Conservation (phyloP, 2,329 filamentous ascomycete species). For the Aspergillus sp. region DNA sequence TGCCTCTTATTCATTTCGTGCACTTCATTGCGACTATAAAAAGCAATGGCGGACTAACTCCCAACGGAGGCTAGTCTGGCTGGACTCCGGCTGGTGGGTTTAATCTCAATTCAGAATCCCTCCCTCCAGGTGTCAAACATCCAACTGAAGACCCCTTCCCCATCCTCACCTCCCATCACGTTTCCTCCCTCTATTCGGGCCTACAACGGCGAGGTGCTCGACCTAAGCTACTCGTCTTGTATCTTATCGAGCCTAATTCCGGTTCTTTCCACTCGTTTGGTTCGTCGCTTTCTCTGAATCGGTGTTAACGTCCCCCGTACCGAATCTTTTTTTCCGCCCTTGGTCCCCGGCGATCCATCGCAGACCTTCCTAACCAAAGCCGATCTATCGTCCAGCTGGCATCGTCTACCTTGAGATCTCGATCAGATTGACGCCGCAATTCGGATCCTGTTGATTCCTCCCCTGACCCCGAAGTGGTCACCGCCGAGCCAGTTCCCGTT, state of each 20-base stretch:
- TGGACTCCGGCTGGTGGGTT: constrained; percentile 17
- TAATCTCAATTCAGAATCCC: constrained; percentile 4
- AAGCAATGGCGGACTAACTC: constrained; percentile 13
- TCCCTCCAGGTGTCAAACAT: constrained; percentile 12
- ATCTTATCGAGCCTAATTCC: constrained; percentile 14
- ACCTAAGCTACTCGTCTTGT: constrained; percentile 2
- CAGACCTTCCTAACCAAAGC: constrained; percentile 3
- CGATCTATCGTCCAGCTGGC: neutral
- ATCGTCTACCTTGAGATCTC: neutral
- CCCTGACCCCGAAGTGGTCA: neutral
- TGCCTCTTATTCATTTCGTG: neutral
- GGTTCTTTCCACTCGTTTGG: constrained; percentile 21
- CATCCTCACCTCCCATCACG: neutral
- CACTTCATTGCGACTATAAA: constrained; percentile 4
- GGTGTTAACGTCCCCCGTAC: constrained; percentile 5
- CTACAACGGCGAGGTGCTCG: neutral
- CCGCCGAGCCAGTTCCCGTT: neutral
- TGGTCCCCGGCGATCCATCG: constrained; percentile 9
- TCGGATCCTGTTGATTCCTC: neutral
- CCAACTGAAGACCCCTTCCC: constrained; percentile 6
- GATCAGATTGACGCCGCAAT: neutral
- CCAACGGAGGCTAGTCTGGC: constrained; percentile 14
- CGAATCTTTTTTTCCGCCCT: constrained; percentile 13
- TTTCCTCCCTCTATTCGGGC: neutral
- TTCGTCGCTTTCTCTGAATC: constrained; percentile 16